A percentile compares a stretch with the other conserved stretches of the same genome.
These are phyloP conservation scores for Colletotrichum tanaceti DNA, from an alignment of 2,329 filamentous ascomycete genomes.

Conservation along the genomic window DNA sequence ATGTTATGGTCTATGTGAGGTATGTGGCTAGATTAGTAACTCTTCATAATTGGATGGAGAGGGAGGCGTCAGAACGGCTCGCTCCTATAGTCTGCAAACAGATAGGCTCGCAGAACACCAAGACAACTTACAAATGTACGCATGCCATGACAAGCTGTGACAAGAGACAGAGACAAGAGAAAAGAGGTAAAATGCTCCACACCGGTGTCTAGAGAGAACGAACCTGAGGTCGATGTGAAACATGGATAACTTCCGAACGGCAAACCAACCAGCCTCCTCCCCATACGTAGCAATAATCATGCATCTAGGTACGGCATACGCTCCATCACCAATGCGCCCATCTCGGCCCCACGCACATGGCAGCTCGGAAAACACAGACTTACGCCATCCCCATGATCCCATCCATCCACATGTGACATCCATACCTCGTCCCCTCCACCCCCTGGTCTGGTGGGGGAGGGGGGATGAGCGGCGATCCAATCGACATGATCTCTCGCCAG, in stretches of 20 bases:
- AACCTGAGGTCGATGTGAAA: constrained; percentile 35
- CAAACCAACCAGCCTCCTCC: background rate
- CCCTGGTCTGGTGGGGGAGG: constrained; percentile 22
- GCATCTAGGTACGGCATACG: too few species aligned
- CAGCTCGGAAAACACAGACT: constrained; percentile 36
- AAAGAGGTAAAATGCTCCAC: background rate
- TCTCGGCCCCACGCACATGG: constrained; percentile 29
- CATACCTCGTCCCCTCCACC: too few species aligned
- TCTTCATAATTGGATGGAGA: too few species aligned
- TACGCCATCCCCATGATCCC: constrained; percentile 33
- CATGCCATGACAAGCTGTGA: constrained; percentile 28
- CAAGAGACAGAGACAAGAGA: background rate
- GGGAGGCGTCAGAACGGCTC: too few species aligned
- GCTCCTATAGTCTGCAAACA: background rate
- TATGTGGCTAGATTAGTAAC: too few species aligned
- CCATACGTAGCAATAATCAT: too few species aligned
- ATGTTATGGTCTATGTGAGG: too few species aligned
- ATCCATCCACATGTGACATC: too few species aligned
- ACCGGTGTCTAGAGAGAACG: background rate
- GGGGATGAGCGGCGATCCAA: constrained; percentile 34
- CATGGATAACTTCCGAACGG: constrained; percentile 21
- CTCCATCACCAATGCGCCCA: constrained; percentile 25
- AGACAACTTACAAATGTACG: background rate
- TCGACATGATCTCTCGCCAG: constrained; percentile 37
- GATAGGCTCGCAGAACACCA: too few species aligned